Evolutionary conservation across 257 asterid genomes (phyloP).

Genomic region (Orobanche coerulescens): DNA sequence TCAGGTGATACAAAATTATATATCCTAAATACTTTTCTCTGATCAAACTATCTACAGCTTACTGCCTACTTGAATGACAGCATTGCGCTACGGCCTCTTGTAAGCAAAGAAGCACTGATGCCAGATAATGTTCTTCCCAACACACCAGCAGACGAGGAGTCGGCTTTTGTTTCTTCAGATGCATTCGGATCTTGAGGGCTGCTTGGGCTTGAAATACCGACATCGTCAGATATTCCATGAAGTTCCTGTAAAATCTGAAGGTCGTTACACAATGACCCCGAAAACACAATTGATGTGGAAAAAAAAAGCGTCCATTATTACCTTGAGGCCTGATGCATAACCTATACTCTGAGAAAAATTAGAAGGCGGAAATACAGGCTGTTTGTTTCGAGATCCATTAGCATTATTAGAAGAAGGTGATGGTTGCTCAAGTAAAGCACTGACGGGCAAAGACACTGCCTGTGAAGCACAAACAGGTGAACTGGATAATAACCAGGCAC

Average conservation of each 20-base stretch:
- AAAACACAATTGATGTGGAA: background rate
- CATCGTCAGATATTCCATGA: slow-evolving; percentile 35
- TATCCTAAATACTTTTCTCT: slow-evolving; percentile 13
- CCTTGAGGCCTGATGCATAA: slow-evolving; percentile 65
- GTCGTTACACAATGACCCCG: background rate
- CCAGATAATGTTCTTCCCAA: slow-evolving; percentile 35
- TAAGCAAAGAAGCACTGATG: slow-evolving; percentile 30
- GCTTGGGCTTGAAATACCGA: slow-evolving; percentile 25
- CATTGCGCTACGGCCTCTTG: slow-evolving; percentile 47
- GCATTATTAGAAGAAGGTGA: slow-evolving; percentile 54
- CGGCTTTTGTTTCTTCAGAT: slow-evolving; percentile 33
- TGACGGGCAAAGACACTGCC: slow-evolving; percentile 52
- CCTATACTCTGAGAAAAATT: slow-evolving; percentile 30
- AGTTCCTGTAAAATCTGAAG: slow-evolving; percentile 27
- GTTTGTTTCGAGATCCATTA: slow-evolving; percentile 37
- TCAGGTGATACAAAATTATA: background rate
- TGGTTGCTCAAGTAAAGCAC: slow-evolving; percentile 36
- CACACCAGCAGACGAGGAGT: slow-evolving; percentile 28
- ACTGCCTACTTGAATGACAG: slow-evolving; percentile 39
- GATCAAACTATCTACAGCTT: slow-evolving; percentile 4
- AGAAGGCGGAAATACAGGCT: slow-evolving; percentile 14
- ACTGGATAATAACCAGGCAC: background rate
- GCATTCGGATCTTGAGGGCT: slow-evolving; percentile 26
- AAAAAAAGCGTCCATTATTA: slow-evolving; percentile 3
- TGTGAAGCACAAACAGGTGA: slow-evolving; percentile 26